Evolutionary conservation across 306 rosid genomes (phyloP).

Genomic region (Bauhinia variegata): DNA sequence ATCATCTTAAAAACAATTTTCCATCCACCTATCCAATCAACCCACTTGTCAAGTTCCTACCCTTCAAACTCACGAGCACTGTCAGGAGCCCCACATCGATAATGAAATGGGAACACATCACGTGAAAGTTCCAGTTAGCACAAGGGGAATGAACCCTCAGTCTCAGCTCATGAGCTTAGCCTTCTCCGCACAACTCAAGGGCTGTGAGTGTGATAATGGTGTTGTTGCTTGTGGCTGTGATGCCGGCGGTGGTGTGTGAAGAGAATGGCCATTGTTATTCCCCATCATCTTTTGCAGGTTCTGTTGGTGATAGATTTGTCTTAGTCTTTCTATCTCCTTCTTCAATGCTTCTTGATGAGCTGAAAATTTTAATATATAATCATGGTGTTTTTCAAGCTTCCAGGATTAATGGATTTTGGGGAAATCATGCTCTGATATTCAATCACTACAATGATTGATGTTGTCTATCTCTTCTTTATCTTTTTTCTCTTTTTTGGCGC

Average conservation of each 20-base stretch:
- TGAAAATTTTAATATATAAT: constrained; percentile 8
- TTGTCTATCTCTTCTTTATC: too few relatives aligned
- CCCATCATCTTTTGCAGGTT: constrained; percentile 64
- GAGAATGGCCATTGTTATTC: constrained; percentile 40
- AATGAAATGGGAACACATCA: constrained; percentile 58
- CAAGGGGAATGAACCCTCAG: constrained; percentile 17
- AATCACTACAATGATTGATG: too few relatives aligned
- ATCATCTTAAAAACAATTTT: constrained; percentile 26
- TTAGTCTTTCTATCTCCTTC: constrained; percentile 88
- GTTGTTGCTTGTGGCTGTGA: constrained; percentile 36
- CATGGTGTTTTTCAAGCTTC: too few relatives aligned
- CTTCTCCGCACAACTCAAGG: constrained; percentile 40
- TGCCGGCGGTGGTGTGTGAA: constrained; percentile 7
- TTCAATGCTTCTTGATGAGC: constrained; percentile 95
- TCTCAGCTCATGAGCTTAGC: constrained; percentile 50
- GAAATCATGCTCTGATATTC: too few relatives aligned
- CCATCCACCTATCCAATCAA: constrained; percentile 36
- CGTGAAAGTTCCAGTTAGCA: constrained; percentile 59
- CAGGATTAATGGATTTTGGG: too few relatives aligned
- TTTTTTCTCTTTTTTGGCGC: too few relatives aligned
- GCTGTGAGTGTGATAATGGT: not conserved
- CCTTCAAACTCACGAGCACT: constrained; percentile 38
- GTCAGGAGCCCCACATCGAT: constrained; percentile 47
- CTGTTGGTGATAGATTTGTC: constrained; percentile 87
- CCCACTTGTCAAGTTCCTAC: constrained; percentile 51